Evolutionary conservation across 2,329 filamentous ascomycete genomes (phyloP).

Genomic region (Ophiocordyceps camponoti-leonardi): DNA sequence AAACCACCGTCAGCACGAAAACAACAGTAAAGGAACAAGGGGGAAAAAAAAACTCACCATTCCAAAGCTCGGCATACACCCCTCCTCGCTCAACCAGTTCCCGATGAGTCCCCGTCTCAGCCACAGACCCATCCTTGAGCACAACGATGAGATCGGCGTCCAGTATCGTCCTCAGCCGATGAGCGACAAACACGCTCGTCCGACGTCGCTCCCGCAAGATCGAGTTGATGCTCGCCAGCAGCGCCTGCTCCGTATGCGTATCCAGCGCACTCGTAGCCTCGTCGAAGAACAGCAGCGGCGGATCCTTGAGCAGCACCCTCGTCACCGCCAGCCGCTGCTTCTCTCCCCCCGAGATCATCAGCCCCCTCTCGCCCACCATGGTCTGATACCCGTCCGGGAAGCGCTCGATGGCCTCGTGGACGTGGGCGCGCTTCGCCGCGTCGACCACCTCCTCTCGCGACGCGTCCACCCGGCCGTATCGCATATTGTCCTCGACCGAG

Average conservation of each 20-base stretch:
- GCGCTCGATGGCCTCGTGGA: constrained; percentile 65
- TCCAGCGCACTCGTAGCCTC: constrained; percentile 87
- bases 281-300: constrained; percentile 82
- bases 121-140: constrained; percentile 66
- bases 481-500: constrained; percentile 88
- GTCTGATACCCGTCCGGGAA: constrained; percentile 83
- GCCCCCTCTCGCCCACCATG: constrained; percentile 79
- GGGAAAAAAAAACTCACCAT: constrained; percentile 40
- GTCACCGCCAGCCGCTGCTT: constrained; percentile 83
- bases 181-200: constrained; percentile 90
- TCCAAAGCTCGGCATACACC: constrained; percentile 83
- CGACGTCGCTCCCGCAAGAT: constrained; percentile 76
- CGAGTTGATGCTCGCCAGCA: constrained; percentile 83
- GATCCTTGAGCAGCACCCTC: constrained; percentile 72
- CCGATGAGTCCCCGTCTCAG: constrained; percentile 74
- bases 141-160: constrained; percentile 91
- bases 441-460: constrained; percentile 53
- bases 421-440: constrained; percentile 66
- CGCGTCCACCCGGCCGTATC: constrained; percentile 72
- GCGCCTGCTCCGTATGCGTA: constrained; percentile 80
- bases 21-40: not conserved
- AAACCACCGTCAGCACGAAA: not conserved
- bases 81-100: constrained; percentile 64
- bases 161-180: constrained; percentile 81
- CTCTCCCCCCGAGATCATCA: constrained; percentile 94